phyloP scores from a whole-genome alignment of 805 yeast genomes.

The Starmerella bombicola region DNA sequence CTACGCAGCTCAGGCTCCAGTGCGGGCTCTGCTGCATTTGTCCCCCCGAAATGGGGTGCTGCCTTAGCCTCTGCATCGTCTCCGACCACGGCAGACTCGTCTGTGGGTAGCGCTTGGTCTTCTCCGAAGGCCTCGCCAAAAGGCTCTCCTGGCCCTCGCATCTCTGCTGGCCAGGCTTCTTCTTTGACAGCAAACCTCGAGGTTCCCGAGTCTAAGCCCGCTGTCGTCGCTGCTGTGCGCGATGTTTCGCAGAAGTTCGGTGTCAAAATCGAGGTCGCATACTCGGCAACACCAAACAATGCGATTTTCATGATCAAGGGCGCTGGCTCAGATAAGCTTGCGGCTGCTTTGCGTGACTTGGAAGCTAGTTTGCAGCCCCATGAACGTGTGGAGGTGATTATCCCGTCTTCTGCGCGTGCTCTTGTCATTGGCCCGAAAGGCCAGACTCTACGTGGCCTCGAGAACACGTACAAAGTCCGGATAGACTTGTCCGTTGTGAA shows the following conservation, averaged over 20 bases:
- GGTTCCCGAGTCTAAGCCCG: constrained; percentile 3
- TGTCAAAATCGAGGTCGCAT: constrained; percentile 17
- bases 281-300: constrained; percentile 10
- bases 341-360: constrained; percentile 9
- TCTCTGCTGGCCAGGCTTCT: not conserved
- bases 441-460: constrained; percentile 12
- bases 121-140: too few species aligned
- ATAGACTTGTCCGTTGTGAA: constrained; percentile 3
- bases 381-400: constrained; percentile 2
- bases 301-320: constrained; percentile 20
- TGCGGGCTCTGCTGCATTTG: too few species aligned
- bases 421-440: constrained; percentile 21
- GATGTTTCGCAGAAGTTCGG: constrained; percentile 2
- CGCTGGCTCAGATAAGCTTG: constrained; percentile 6
- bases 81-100: too few species aligned
- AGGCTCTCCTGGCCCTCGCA: not conserved
- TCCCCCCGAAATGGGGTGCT: too few species aligned
- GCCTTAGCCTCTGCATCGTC: too few species aligned
- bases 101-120: too few species aligned
- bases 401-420: constrained; percentile 18
- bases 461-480: constrained; percentile 7
- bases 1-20: too few species aligned
- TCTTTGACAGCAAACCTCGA: constrained; percentile 6
- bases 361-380: constrained; percentile 14
- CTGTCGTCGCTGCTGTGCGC: constrained; percentile 8